Evolutionary conservation across 331 rosid species (phyloP), one percentile per base, ranked within the genome.

Genomic region (Arachis monticola): DNA sequence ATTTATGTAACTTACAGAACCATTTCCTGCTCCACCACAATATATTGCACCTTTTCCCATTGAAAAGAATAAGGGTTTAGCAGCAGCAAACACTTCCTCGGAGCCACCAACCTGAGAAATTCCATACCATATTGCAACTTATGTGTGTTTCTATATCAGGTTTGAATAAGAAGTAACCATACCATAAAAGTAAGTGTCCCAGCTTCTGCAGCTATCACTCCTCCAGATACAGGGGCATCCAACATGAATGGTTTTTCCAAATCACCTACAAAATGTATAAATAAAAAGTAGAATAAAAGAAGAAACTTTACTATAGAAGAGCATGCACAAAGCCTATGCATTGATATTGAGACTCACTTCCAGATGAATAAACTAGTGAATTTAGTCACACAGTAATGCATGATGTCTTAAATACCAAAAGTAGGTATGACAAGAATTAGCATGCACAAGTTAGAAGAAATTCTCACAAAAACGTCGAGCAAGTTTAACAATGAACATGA

Each of bases 141-240:
- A 35, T 59, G 52, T 44, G 62, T 1, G 10, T 31, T 67, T 35
- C 30, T n/a, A 62, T 10, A 62, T 10, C 30, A 64, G 6, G 13
- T 70, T 71, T 74, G 75, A 73, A 53, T 45, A 42, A 63, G 69
- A 67, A 52, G 65, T 71, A 83, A 69, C n/a, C n/a, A 53, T 84
- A 93, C 98, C 98, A 91, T 93, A 78, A 93, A 91, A 73, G 97
- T 84, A 41, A 93, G 96, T 52, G 91, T 84, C 66, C 97, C 96
- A 50, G 96, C 87, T 87, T 91, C 97, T 47, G 98, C 98, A 12
- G 98, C 97, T 70, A 88, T 84, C 50, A 93, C 91, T 72, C 98
- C 87, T 78, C 98, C 98, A 53, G 98, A 93, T 48, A 93, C 98
- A 66, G 98, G 98, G 58, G 98, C 98, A 78, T 93, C 97, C 87